Percentiles rank a stretch among this genome's conserved stretches.
Conservation (phyloP, 768 basidiomycete genomes). For the Trametes gibbosa region DNA sequence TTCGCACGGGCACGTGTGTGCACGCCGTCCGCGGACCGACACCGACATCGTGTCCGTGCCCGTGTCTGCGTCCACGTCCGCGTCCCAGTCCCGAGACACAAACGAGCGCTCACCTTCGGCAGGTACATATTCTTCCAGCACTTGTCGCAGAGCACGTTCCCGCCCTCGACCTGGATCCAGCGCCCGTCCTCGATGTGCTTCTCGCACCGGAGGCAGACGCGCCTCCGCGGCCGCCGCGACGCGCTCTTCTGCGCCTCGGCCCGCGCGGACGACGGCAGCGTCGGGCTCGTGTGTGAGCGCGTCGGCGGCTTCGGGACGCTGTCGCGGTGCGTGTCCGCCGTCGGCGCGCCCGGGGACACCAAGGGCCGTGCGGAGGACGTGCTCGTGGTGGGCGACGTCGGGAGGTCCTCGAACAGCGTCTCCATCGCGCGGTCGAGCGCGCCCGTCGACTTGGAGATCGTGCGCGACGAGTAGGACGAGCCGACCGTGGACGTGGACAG, state of each 20-base stretch:
- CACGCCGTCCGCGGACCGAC: too few relatives aligned
- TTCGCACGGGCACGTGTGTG: too few relatives aligned
- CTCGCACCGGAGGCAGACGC: constrained; percentile 64
- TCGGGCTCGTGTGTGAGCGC: constrained; percentile 52
- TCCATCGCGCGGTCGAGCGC: constrained; percentile 52
- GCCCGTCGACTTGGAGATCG: constrained; percentile 33
- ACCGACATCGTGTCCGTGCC: too few relatives aligned
- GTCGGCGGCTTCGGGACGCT: constrained; percentile 56
- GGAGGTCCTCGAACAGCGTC: constrained; percentile 45
- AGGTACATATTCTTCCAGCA: constrained; percentile 98
- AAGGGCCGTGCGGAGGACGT: constrained; percentile 6
- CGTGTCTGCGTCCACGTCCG: too few relatives aligned
- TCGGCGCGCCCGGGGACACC: constrained; percentile 33
- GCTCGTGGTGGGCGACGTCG: constrained; percentile 32
- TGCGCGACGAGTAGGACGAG: constrained; percentile 27
- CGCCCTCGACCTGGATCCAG: constrained; percentile 79
- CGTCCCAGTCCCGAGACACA: too few relatives aligned
- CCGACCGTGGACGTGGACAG: constrained; percentile 30
- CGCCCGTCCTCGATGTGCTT: constrained; percentile 72
- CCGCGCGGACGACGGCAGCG: constrained; percentile 30
- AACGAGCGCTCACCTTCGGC: constrained; percentile 64
- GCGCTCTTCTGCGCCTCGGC: too few relatives aligned
- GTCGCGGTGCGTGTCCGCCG: constrained; percentile 39
- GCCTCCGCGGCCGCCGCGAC: constrained; percentile 28
- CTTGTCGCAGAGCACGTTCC: constrained; percentile 75